Percentiles rank a stretch among this genome's conserved stretches.
These are phyloP conservation scores for Globisporangium paroecandrum DNA, from an alignment of 352 stramenopile genomes.

Conservation along the genomic window DNA sequence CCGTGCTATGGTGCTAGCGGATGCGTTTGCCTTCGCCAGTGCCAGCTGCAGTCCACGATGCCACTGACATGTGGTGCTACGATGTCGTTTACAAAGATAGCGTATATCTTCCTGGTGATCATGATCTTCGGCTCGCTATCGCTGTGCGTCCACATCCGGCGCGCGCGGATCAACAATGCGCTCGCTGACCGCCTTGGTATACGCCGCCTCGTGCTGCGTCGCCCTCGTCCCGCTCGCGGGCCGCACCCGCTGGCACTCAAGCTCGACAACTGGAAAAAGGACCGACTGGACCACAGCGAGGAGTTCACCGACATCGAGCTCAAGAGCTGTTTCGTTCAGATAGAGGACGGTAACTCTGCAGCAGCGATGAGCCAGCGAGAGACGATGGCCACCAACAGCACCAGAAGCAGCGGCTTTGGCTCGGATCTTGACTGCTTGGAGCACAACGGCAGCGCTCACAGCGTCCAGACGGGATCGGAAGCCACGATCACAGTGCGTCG, in stretches of 20 bases:
- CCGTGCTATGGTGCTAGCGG: constrained; percentile 21
- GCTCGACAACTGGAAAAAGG: constrained; percentile 31
- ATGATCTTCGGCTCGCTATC: constrained; percentile 2
- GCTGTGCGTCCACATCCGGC: constrained; percentile 15
- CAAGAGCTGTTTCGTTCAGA: constrained; percentile 26
- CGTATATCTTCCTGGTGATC: constrained; percentile 15
- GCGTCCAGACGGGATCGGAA: not conserved
- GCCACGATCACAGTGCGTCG: not conserved
- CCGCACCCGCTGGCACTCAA: constrained; percentile 24
- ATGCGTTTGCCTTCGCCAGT: constrained; percentile 29
- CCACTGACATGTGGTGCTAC: constrained; percentile 6
- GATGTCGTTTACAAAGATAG: constrained; percentile 7
- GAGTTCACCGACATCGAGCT: constrained; percentile 23
- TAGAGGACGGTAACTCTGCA: constrained; percentile 10
- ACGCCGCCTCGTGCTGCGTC: constrained; percentile 9
- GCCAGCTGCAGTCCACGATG: constrained; percentile 16
- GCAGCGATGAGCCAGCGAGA: constrained; percentile 4
- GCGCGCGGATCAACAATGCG: not conserved
- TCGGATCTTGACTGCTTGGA: constrained; percentile 6
- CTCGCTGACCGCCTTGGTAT: not conserved
- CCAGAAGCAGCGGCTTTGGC: constrained; percentile 3
- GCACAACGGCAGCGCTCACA: not conserved
- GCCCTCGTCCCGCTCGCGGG: not conserved
- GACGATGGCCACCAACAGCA: constrained; percentile 1
- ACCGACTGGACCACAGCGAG: constrained; percentile 18